phyloP scores from a whole-genome alignment of 108 stramenopile genomes.

The Cyclotella atomus region DNA sequence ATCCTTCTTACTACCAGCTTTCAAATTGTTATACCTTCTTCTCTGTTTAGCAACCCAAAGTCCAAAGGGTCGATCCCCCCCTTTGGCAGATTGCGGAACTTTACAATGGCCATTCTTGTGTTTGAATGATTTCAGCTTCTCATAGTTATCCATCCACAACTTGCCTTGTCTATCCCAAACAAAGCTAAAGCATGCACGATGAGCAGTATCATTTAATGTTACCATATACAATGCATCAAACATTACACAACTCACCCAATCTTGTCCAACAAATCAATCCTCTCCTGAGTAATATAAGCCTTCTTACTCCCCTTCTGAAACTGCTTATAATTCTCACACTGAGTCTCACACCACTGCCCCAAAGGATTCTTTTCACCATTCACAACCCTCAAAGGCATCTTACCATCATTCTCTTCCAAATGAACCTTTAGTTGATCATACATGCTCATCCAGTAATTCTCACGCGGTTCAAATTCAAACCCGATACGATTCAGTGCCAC shows the following conservation, averaged over 20 bases:
- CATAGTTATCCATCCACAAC: constrained; percentile 35
- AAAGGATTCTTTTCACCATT: constrained; percentile 25
- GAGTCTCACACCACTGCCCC: constrained; percentile 45
- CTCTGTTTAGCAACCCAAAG: constrained; percentile 38
- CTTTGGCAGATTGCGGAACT: constrained; percentile 11
- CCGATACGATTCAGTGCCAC: constrained; percentile 32
- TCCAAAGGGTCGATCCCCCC: constrained; percentile 21
- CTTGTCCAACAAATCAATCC: constrained; percentile 47
- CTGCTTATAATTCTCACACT: constrained; percentile 36
- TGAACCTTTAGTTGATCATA: constrained; percentile 39
- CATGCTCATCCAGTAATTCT: constrained; percentile 44
- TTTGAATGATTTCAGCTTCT: constrained; percentile 36
- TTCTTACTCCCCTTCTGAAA: constrained; percentile 20
- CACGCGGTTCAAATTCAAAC: constrained; percentile 49
- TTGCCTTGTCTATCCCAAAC: constrained; percentile 35
- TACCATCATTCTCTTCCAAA: constrained; percentile 27
- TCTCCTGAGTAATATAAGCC: constrained; percentile 41
- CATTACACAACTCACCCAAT: constrained; percentile 25
- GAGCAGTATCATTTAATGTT: too few species aligned
- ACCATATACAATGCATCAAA: not conserved
- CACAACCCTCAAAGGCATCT: constrained; percentile 28
- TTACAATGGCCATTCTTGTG: constrained; percentile 24
- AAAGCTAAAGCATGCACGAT: constrained; percentile 8
- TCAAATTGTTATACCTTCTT: constrained; percentile 8
- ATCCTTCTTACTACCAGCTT: not conserved